Percentiles rank a stretch among this genome's conserved stretches.
These are phyloP conservation scores for Euphorbia schlechtendalii DNA, from an alignment of 441 rosid species.

Conservation along the genomic window DNA sequence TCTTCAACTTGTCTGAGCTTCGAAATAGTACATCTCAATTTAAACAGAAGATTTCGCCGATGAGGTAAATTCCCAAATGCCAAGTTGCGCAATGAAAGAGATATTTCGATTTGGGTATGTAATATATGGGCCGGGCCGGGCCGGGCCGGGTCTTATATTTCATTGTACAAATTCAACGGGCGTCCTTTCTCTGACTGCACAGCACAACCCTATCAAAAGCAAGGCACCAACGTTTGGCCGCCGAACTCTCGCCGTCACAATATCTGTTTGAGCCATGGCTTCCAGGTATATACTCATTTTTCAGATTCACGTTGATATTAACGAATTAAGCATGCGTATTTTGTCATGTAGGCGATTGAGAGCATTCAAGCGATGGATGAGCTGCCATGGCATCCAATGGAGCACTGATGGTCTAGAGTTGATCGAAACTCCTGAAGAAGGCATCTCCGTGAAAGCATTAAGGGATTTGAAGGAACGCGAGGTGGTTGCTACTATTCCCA, in stretches of 20 bases:
- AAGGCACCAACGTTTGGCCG: background rate
- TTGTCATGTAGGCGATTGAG: slow-evolving; percentile 47
- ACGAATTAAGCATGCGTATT: background rate
- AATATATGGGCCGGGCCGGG: background rate
- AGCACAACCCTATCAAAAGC: background rate
- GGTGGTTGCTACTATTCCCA: slow-evolving; percentile 63
- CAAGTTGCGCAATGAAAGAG: background rate
- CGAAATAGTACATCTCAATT: too few species aligned
- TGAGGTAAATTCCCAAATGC: background rate
- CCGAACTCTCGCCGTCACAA: background rate
- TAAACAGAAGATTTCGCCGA: background rate
- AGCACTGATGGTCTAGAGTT: slow-evolving; percentile 43
- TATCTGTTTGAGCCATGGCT: background rate
- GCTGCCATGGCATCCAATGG: slow-evolving; percentile 48
- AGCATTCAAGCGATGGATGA: slow-evolving; percentile 89
- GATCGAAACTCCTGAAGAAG: slow-evolving; percentile 33
- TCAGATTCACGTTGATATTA: background rate
- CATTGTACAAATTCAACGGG: background rate
- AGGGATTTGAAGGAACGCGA: slow-evolving; percentile 66
- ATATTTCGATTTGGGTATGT: background rate
- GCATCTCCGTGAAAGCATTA: slow-evolving; percentile 48
- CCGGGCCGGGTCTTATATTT: too few species aligned
- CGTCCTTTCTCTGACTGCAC: background rate
- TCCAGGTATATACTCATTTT: slow-evolving; percentile 1
- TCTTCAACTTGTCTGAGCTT: background rate